These are phyloP conservation scores for Carex scoparia DNA, from an alignment of 176 grass and related monocot species.

Conservation along the genomic window DNA sequence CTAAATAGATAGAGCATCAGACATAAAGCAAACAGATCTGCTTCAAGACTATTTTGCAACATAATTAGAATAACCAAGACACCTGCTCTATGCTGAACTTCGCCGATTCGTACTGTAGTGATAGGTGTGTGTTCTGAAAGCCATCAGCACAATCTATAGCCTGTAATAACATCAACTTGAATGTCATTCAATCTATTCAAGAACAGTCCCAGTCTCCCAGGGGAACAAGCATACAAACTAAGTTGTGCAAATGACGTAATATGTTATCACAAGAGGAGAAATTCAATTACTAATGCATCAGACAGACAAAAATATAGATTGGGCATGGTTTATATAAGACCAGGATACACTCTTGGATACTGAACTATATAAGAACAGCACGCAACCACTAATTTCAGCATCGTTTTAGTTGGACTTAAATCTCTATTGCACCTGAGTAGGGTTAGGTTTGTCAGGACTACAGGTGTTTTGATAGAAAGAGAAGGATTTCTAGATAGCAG, in stretches of 20 bases:
- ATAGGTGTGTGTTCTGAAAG: slow-evolving; percentile 87
- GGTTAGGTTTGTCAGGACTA: background rate
- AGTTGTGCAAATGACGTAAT: background rate
- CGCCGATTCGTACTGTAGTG: slow-evolving; percentile 68
- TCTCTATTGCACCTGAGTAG: no score
- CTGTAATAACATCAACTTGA: slow-evolving; percentile 33
- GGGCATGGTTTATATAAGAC: background rate
- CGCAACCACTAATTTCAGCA: background rate
- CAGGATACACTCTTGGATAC: background rate
- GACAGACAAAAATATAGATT: background rate
- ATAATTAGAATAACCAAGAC: slow-evolving; percentile 31
- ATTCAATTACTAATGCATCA: background rate
- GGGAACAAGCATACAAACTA: background rate
- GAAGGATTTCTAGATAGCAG: slow-evolving; percentile 1
- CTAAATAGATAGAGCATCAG: slow-evolving; percentile 27
- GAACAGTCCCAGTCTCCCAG: background rate
- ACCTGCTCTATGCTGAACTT: slow-evolving; percentile 95
- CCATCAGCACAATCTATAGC: slow-evolving; percentile 77
- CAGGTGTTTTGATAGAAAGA: slow-evolving; percentile 12
- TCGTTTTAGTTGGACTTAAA: background rate
- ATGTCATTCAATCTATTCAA: slow-evolving; percentile 19
- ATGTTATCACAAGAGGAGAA: slow-evolving; percentile 27
- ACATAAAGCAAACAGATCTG: slow-evolving; percentile 7
- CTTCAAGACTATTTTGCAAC: slow-evolving; percentile 18
- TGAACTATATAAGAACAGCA: background rate